Evolutionary conservation across 306 rosid genomes (phyloP), one percentile per base, ranked within the genome.

Genomic region (Rosa lucieae): DNA sequence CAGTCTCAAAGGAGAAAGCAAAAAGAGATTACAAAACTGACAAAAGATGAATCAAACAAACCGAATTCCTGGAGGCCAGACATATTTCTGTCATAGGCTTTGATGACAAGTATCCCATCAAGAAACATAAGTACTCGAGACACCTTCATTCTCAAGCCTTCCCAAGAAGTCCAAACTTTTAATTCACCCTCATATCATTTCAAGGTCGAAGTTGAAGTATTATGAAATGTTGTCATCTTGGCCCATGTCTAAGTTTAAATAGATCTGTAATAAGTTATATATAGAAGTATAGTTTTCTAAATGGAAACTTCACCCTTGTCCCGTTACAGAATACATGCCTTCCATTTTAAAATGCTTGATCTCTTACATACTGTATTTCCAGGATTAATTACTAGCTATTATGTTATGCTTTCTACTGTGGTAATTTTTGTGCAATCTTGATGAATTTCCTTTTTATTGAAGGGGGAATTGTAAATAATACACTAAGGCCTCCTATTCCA

Each of bases 401-500:
- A 23, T 67, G 51, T 5, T 40, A 21, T 66, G 12, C 53, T 58
- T 58, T 46, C 12, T 61, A 26, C 18, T 61, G 67, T 56, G 32
- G 13, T 20, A 43, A 76, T 42, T 13, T 58, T 15, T 35, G 49
- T 78, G 49, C 51, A 56, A 65, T 46, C 18, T 67, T 81, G 67
- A 84, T 78, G 35, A 56, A 37, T 26, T 70, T 77, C 74, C 63
- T 42, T 71, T 69, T 42, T 8, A 49, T 63, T 78, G 88, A 76
- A 95, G 97, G 98, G 49, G 98, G 98, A 44, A 96, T 96, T 82
- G 97, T 93, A 72, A 96, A 75, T 79, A 91, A 96, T 74, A 91
- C 94, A 18, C 86, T 96, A 26, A 90, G 99, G 85, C 99, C 99
- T 70, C 47, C 87, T 1, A 86, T 96, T 83, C 99, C 99, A 13